Evolutionary conservation across 2,329 filamentous ascomycete genomes (phyloP).

Genomic region (Xylariaceae sp.): DNA sequence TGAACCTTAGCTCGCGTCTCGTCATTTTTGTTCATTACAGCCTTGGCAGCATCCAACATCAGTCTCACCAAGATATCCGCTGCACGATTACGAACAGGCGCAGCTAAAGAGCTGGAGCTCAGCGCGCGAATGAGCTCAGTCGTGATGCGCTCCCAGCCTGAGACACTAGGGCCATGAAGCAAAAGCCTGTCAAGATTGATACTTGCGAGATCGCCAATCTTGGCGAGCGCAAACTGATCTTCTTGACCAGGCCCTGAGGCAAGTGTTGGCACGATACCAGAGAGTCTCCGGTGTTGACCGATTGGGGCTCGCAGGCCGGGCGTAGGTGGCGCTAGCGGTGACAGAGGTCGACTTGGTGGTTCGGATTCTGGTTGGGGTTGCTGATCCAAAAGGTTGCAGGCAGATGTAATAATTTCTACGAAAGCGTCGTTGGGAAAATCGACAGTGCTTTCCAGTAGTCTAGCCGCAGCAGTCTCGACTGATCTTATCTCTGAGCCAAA

Average conservation of each 20-base stretch:
- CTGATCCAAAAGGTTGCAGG: slow-evolving; percentile 65
- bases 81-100: slow-evolving; percentile 55
- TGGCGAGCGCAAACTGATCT: slow-evolving; percentile 65
- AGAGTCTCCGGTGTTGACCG: slow-evolving; percentile 41
- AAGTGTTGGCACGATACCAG: slow-evolving; percentile 45
- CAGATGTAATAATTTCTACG: slow-evolving; percentile 67
- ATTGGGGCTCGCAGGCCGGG: slow-evolving; percentile 23
- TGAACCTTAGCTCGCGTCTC: slow-evolving; percentile 60
- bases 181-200: slow-evolving; percentile 75
- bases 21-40: slow-evolving; percentile 50
- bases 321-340: slow-evolving; percentile 32
- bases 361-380: slow-evolving; percentile 28
- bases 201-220: slow-evolving; percentile 66
- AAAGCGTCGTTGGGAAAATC: slow-evolving; percentile 87
- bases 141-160: slow-evolving; percentile 71
- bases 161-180: slow-evolving; percentile 59
- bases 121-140: slow-evolving; percentile 50
- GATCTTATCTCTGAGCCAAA: slow-evolving; percentile 79
- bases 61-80: slow-evolving; percentile 61
- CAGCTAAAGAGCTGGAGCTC: slow-evolving; percentile 42
- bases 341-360: slow-evolving; percentile 33
- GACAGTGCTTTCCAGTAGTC: slow-evolving; percentile 85
- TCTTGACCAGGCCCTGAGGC: slow-evolving; percentile 54
- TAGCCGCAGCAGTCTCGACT: slow-evolving; percentile 80
- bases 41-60: slow-evolving; percentile 53